These are phyloP conservation scores for Euphorbia pulcherrima DNA, from an alignment of 345 rosid genomes.

Conservation along the genomic window DNA sequence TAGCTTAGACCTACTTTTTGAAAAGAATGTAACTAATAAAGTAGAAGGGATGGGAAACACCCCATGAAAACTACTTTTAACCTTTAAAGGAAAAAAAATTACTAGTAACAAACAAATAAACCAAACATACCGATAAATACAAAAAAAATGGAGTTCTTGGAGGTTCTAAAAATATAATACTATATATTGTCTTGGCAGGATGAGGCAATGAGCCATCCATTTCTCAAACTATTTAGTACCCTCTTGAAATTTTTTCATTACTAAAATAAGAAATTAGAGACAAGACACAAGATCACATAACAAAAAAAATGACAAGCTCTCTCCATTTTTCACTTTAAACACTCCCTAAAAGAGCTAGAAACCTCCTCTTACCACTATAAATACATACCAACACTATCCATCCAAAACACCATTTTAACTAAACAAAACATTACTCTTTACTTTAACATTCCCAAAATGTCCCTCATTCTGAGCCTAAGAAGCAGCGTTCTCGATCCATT, in stretches of 20 bases:
- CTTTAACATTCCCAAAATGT: not conserved
- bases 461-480: slow-evolving; percentile 22
- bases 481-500: slow-evolving; percentile 24
- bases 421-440: not conserved
- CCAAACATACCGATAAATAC: too few species aligned
- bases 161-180: too few species aligned
- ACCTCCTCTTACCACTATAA: slow-evolving; percentile 15
- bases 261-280: not conserved
- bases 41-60: too few species aligned
- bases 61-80: too few species aligned
- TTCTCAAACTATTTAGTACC: not conserved
- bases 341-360: slow-evolving; percentile 3
- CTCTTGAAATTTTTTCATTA: not conserved
- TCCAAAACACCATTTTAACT: not conserved
- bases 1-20: too few species aligned
- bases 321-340: not conserved
- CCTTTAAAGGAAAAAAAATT: too few species aligned
- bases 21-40: too few species aligned
- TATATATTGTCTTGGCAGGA: too few species aligned
- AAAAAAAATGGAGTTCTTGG: too few species aligned
- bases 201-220: not conserved
- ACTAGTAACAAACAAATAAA: too few species aligned
- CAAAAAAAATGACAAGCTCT: not conserved
- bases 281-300: not conserved
- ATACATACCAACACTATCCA: not conserved